These are phyloP conservation scores for Stephanodiscus minutulus DNA, from an alignment of 108 stramenopile species.

Conservation along the genomic window DNA sequence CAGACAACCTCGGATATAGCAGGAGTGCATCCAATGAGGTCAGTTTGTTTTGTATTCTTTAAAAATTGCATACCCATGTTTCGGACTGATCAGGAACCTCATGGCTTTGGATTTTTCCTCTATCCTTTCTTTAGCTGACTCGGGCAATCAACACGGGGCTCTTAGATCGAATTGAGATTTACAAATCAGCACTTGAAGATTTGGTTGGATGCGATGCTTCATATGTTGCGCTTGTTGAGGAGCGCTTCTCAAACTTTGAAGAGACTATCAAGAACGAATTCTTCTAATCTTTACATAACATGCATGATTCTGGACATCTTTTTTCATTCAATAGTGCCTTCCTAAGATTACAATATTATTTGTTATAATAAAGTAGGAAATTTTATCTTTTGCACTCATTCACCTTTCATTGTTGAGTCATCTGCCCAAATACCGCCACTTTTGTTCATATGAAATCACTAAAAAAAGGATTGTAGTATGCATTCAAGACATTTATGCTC, in stretches of 20 bases:
- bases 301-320: too few relatives aligned
- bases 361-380: neutral
- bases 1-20: conserved; percentile 4
- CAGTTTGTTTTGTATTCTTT: neutral
- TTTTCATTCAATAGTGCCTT: too few relatives aligned
- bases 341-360: neutral
- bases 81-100: neutral
- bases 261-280: conserved; percentile 36
- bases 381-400: too few relatives aligned
- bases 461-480: too few relatives aligned
- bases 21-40: conserved; percentile 35
- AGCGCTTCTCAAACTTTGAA: conserved; percentile 41
- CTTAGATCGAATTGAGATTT: conserved; percentile 40
- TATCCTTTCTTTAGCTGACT: conserved; percentile 27
- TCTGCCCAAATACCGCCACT: too few relatives aligned
- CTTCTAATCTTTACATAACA: conserved; percentile 9
- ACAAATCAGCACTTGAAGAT: conserved; percentile 48
- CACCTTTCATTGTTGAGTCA: too few relatives aligned
- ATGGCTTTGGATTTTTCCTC: neutral
- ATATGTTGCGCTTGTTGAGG: conserved; percentile 19
- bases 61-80: neutral
- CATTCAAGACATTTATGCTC: too few relatives aligned
- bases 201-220: conserved; percentile 18
- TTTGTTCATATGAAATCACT: too few relatives aligned
- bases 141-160: conserved; percentile 49